Evolutionary conservation across 1,284 basidiomycete genomes (phyloP), one percentile per base, ranked within the genome.

Genomic region (Pseudozyma tsukubaensis): DNA sequence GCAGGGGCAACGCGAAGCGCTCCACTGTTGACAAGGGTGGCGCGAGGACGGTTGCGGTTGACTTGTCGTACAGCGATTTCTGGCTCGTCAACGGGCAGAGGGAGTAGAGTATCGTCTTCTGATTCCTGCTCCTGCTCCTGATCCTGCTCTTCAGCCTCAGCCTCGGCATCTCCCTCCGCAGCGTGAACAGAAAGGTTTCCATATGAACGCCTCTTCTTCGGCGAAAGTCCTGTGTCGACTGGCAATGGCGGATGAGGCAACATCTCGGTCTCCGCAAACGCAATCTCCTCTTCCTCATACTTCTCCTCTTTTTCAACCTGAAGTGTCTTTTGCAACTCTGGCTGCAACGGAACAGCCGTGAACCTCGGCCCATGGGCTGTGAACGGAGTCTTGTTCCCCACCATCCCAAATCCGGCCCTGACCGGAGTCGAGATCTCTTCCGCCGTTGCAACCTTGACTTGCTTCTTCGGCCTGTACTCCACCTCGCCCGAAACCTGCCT

Each of bases 1-100:
- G 19, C 21, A 0, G 45, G 35, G 9, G 42, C 49, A 1, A 57
- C 34, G 1, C 72, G 72, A 16, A 74, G 50, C 1, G 72, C 55
- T 21, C 72, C 72, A 18, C 72, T 74, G 56, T 74, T 74, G 72
- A 74, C 66, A 5, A 74, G 59, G 14, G 72, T 70, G 13, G 44
- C 51, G 3, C 72, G 58, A 12, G 72, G 62, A 29, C 62, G 54
- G n/a, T 62, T 62, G 37, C 66, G 61, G 12, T 45, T 21, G 13
- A 14, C 19, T 24, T 45, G 3, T 37, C 55, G 40, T 12, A 54
- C 47, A 8, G 62, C 52, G 19, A 48, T 45, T 19, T 59, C 48
- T 1, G 12, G 24, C 12, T 61, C 60, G 21, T 50, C 51, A 3
- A 21, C 14, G 1, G 57, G 57, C 3, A 68, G 53, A 1, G 62